Conservation (phyloP, 257 asterid species). For the Thymus quinquecostatus region DNA sequence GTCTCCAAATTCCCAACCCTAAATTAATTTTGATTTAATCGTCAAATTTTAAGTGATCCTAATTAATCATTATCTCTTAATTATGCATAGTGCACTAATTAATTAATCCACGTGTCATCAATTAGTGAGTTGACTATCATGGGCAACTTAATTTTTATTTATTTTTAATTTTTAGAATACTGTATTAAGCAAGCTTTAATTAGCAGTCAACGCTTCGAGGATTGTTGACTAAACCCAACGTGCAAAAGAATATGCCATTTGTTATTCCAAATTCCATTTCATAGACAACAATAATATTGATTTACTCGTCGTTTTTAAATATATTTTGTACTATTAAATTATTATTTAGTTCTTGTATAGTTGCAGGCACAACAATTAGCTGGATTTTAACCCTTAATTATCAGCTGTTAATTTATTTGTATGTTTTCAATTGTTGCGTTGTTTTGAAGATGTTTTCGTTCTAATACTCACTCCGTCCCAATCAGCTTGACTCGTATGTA, state of each 20-base stretch:
- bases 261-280: constrained; percentile 22
- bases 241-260: constrained; percentile 25
- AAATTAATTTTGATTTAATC: too few species aligned
- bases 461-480: too few species aligned
- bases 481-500: too few species aligned
- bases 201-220: not conserved
- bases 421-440: too few species aligned
- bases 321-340: not conserved
- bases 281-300: not conserved
- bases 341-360: not conserved
- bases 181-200: not conserved
- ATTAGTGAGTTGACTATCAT: not conserved
- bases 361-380: constrained; percentile 5
- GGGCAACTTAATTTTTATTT: not conserved
- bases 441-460: not conserved
- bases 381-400: not conserved
- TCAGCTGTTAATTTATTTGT: not conserved
- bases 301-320: not conserved
- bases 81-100: too few species aligned
- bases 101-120: too few species aligned
- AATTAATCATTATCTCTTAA: not conserved
- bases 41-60: not conserved
- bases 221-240: not conserved
- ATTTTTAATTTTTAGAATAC: not conserved
- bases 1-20: too few species aligned